Conservation (phyloP, 768 basidiomycete genomes). For the Phylloporus arenicola region DNA sequence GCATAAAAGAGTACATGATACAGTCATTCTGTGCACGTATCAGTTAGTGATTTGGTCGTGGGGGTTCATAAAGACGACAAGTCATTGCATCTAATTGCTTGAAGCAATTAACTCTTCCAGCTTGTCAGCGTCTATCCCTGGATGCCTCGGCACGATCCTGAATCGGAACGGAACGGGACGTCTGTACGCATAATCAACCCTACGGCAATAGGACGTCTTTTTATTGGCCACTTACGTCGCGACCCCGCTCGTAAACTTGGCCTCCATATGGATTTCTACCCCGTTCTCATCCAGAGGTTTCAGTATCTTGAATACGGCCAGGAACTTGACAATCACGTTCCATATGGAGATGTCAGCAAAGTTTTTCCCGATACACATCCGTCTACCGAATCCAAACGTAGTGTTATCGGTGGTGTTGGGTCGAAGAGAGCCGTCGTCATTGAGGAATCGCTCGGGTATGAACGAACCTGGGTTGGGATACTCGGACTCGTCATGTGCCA, state of each 20-base stretch:
- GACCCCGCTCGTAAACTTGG: conserved; percentile 3
- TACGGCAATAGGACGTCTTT: not conserved
- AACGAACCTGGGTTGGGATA: conserved; percentile 2
- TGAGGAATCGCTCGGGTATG: conserved; percentile 6
- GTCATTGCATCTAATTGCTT: not conserved
- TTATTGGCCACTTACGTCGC: not conserved
- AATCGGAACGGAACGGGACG: conserved; percentile 4
- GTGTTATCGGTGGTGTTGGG: conserved; percentile 1
- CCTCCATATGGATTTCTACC: conserved; percentile 5
- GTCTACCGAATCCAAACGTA: conserved; percentile 22
- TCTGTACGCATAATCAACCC: not conserved
- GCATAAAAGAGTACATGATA: not conserved
- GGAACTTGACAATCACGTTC: not conserved
- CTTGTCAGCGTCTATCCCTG: not conserved
- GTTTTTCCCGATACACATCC: conserved; percentile 17
- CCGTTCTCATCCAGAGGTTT: conserved; percentile 1
- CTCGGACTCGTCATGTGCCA: conserved; percentile 5
- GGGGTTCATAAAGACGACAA: too few relatives aligned
- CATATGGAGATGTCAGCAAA: conserved; percentile 14
- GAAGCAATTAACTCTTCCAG: conserved; percentile 1
- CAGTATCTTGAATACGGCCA: conserved; percentile 4
- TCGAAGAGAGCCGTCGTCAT: not conserved
- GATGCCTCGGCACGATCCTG: not conserved
- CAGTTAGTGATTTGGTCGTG: too few relatives aligned
- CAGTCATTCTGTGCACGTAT: not conserved